A percentile compares a stretch with the other conserved stretches of the same genome.
Conservation (phyloP, 1,284 basidiomycete species). For the Grifola frondosa region DNA sequence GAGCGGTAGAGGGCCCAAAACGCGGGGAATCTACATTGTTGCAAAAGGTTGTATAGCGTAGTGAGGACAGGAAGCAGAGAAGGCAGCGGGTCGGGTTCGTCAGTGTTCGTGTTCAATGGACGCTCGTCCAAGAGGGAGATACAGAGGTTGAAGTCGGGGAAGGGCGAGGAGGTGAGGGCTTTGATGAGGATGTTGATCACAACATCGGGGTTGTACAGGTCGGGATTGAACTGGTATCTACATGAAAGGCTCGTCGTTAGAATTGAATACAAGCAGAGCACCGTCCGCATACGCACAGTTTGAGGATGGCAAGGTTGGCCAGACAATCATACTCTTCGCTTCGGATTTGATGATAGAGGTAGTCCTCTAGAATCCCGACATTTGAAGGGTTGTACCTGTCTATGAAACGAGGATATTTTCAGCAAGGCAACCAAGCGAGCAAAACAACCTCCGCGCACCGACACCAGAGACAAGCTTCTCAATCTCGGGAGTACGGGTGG, state of each 20-base stretch:
- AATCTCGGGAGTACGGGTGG: slow-evolving; percentile 80
- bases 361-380: slow-evolving; percentile 90
- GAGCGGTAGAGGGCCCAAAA: slow-evolving; percentile 84
- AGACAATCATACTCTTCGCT: slow-evolving; percentile 91
- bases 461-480: slow-evolving; percentile 91
- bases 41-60: slow-evolving; percentile 74
- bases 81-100: slow-evolving; percentile 80
- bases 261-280: background rate
- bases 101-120: slow-evolving; percentile 54
- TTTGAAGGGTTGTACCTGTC: slow-evolving; percentile 97
- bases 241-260: background rate
- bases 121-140: slow-evolving; percentile 87
- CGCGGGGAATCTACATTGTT: slow-evolving; percentile 86
- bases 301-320: slow-evolving; percentile 87
- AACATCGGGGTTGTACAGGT: slow-evolving; percentile 90
- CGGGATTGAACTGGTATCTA: slow-evolving; percentile 96
- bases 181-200: slow-evolving; percentile 95
- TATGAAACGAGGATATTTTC: slow-evolving; percentile 28
- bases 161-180: slow-evolving; percentile 77
- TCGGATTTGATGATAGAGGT: slow-evolving; percentile 89
- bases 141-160: slow-evolving; percentile 93
- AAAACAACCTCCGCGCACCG: slow-evolving; percentile 50
- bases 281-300: slow-evolving; percentile 55
- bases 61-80: slow-evolving; percentile 75
- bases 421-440: background rate